Conservation (phyloP, 2,329 filamentous ascomycete species). For the Pseudogymnoascus pannorum region DNA sequence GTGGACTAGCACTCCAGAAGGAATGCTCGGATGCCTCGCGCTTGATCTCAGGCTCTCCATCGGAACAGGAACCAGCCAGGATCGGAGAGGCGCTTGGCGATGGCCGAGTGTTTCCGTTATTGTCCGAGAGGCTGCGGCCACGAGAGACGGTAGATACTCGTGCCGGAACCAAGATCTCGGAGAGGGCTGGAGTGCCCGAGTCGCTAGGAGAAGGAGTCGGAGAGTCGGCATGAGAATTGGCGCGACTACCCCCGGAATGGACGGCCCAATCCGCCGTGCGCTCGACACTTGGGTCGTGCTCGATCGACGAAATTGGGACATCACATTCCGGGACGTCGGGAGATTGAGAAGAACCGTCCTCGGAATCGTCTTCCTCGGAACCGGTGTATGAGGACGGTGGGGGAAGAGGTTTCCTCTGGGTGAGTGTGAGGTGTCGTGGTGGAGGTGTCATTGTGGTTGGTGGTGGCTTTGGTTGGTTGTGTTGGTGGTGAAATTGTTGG, state of each 20-base stretch:
- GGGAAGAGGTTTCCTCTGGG: background rate
- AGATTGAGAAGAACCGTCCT: background rate
- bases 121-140: background rate
- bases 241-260: background rate
- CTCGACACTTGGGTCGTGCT: background rate
- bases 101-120: background rate
- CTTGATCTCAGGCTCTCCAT: background rate
- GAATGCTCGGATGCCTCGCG: background rate
- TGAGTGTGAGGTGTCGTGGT: background rate
- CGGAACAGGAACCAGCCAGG: background rate
- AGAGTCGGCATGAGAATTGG: background rate
- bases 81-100: background rate
- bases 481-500: background rate
- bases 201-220: background rate
- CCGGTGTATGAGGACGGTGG: background rate
- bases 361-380: too few species aligned
- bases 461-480: background rate
- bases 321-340: background rate
- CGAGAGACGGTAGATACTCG: background rate
- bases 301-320: background rate
- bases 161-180: background rate
- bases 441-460: background rate
- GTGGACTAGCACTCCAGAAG: background rate
- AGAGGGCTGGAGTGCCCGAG: background rate
- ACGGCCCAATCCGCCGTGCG: background rate